These are phyloP conservation scores for Lepidium campestre DNA, from an alignment of 441 rosid genomes.

Conservation along the genomic window DNA sequence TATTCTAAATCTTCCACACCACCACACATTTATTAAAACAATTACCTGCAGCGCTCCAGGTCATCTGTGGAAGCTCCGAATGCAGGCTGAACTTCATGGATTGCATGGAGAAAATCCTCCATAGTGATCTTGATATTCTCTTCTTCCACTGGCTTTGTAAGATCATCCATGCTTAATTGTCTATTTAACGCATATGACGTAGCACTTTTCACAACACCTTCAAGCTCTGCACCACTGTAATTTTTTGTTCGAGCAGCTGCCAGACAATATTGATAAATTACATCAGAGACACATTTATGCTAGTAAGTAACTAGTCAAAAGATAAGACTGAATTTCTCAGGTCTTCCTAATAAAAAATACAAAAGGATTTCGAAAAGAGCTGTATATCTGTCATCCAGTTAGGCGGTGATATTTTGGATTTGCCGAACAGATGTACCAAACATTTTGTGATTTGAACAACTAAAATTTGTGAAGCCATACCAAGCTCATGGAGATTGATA, in stretches of 20 bases:
- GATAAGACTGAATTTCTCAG: background rate
- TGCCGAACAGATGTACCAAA: slow-evolving; percentile 9
- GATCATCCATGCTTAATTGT: slow-evolving; percentile 93
- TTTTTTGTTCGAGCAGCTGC: slow-evolving; percentile 99
- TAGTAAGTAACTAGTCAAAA: background rate
- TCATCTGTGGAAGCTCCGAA: slow-evolving; percentile 99
- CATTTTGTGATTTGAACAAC: background rate
- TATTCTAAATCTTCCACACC: background rate
- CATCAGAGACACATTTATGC: background rate
- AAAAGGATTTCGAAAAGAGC: background rate
- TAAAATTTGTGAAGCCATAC: slow-evolving; percentile 35
- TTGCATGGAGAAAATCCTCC: slow-evolving; percentile 87
- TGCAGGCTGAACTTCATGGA: slow-evolving; percentile 80
- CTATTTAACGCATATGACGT: slow-evolving; percentile 94
- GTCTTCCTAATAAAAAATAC: background rate
- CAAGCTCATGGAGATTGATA: slow-evolving; percentile 87
- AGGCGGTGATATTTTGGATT: background rate
- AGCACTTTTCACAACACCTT: slow-evolving; percentile 99
- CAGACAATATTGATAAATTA: slow-evolving; percentile 12
- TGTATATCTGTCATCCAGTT: background rate
- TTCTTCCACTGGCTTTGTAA: slow-evolving; percentile 94
- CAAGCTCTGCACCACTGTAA: slow-evolving; percentile 98
- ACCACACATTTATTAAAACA: background rate
- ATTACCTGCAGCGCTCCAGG: slow-evolving; percentile 88
- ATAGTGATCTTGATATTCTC: slow-evolving; percentile 90